These are phyloP conservation scores for Coelastrella sp. DNA, from an alignment of 139 green algal genomes.

Conservation along the genomic window DNA sequence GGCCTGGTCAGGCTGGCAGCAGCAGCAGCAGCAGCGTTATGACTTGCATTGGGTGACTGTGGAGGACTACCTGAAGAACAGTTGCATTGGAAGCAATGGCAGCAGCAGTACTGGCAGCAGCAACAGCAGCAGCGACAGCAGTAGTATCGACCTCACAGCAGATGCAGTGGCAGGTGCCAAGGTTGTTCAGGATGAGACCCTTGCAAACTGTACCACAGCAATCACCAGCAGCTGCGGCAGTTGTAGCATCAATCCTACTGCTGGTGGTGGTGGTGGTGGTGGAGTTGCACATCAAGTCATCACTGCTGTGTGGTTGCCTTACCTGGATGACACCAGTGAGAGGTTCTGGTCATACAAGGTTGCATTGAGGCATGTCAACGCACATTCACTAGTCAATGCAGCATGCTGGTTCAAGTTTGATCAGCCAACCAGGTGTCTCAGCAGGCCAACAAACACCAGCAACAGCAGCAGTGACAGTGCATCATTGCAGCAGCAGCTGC, in stretches of 20 bases:
- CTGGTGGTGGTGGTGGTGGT: not conserved
- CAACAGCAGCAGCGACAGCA: slow-evolving; percentile 16
- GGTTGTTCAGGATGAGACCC: not conserved
- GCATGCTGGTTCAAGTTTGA: slow-evolving; percentile 15
- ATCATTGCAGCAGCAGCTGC: slow-evolving; percentile 1
- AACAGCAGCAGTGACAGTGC: slow-evolving; percentile 9
- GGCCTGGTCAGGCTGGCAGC: not conserved
- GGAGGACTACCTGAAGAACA: slow-evolving; percentile 5
- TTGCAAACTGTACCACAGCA: not conserved
- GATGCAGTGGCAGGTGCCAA: slow-evolving; percentile 24
- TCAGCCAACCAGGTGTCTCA: not conserved
- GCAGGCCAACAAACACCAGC: not conserved
- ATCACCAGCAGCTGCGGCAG: slow-evolving; percentile 23
- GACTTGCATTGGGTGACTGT: slow-evolving; percentile 22
- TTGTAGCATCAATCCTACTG: not conserved
- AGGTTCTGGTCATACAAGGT: slow-evolving; percentile 34
- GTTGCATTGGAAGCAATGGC: slow-evolving; percentile 21
- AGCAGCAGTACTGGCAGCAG: not conserved
- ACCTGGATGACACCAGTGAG: not conserved
- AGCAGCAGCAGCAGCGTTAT: slow-evolving; percentile 40
- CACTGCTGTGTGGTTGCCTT: slow-evolving; percentile 30
- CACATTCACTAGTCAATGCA: slow-evolving; percentile 31
- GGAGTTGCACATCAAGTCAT: not conserved
- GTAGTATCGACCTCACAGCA: not conserved
- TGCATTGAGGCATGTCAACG: slow-evolving; percentile 26